Evolutionary conservation across 1,284 basidiomycete species (phyloP), one percentile per base, ranked within the genome.

Genomic region (Apiotrichum laibachii): DNA sequence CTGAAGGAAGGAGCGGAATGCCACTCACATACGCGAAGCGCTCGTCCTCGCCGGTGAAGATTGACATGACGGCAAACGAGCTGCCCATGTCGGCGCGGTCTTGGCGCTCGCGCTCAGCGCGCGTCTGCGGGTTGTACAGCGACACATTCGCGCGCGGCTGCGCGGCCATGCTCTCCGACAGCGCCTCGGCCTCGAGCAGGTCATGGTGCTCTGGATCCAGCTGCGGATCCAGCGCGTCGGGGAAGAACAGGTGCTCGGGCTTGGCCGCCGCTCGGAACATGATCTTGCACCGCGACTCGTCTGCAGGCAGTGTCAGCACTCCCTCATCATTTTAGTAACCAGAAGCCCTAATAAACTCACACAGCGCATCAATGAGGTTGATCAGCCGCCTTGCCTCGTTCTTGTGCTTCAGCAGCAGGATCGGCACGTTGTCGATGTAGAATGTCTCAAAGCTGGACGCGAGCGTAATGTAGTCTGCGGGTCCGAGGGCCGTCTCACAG

Each of bases 321-420:
- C 11, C 44, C 1, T 9, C 7, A 18, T 26, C 3, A n/a, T 2
- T 18, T 31, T 11, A 18, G 10, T 11, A 18, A 2, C 34, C 34
- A 8, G 18, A 45, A 42, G 37, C 8, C 21, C 18, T 1, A 18
- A 12, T 12, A 18, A 34, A 61, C 75, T 83, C 79, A 73, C 85
- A 85, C 5, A 88, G 76, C 0, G 87, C 86, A 66, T 88, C 87
- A 44, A 88, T 82, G 54, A 88, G 80, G 15, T 85, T 87, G 69
- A 88, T 88, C 71, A 88, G 83, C 4, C 86, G 78, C 13, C 86
- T 77, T 4, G 86, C 87, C 75, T 88, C 84, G 71, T 89, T 86
- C 79, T 88, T 89, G 59, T 73, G 63, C 42, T 68, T 68, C 4
- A 87, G 75, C 15, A 80, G 80, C 3, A 88, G 79, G 34, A 85